Conservation (phyloP, 352 stramenopile genomes). For the Saprolegnia diclina region DNA sequence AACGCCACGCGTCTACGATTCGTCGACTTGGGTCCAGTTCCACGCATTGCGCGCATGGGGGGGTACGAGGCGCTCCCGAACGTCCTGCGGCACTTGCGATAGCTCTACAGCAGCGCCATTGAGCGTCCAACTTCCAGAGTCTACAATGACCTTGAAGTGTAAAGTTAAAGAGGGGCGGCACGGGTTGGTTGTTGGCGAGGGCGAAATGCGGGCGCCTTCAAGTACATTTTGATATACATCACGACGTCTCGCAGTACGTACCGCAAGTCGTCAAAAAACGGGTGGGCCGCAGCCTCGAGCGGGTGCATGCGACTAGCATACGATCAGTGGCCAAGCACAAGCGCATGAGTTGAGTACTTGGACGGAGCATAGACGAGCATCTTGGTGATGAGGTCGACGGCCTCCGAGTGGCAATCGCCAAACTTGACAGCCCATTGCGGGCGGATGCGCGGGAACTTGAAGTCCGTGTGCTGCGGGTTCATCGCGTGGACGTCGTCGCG, state of each 20-base stretch:
- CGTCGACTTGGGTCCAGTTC: conserved; percentile 24
- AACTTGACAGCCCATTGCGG: conserved; percentile 11
- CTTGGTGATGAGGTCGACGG: conserved; percentile 14
- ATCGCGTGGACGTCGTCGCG: conserved; percentile 87
- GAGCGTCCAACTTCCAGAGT: too few species aligned
- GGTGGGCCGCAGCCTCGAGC: conserved; percentile 18
- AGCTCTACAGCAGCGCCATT: conserved; percentile 7
- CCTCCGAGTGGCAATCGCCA: conserved; percentile 12
- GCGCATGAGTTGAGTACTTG: conserved; percentile 10
- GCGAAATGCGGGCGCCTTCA: conserved; percentile 10
- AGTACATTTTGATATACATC: too few species aligned
- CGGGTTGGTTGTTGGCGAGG: conserved; percentile 11
- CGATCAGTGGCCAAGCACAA: neutral
- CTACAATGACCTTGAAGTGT: conserved; percentile 25
- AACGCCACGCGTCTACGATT: neutral
- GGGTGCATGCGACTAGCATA: conserved; percentile 23
- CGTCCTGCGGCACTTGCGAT: conserved; percentile 20
- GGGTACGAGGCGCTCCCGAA: conserved; percentile 16
- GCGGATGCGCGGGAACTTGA: conserved; percentile 79
- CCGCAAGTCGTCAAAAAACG: conserved; percentile 25
- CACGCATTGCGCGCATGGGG: conserved; percentile 26
- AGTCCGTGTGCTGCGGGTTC: conserved; percentile 92
- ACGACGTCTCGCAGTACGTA: neutral
- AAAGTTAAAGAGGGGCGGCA: conserved; percentile 23
- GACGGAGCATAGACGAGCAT: conserved; percentile 24